Percentiles rank a stretch among this genome's conserved stretches.
Conservation (phyloP, 371 early-diverging fungal species). For the Apophysomyces ossiformis region DNA sequence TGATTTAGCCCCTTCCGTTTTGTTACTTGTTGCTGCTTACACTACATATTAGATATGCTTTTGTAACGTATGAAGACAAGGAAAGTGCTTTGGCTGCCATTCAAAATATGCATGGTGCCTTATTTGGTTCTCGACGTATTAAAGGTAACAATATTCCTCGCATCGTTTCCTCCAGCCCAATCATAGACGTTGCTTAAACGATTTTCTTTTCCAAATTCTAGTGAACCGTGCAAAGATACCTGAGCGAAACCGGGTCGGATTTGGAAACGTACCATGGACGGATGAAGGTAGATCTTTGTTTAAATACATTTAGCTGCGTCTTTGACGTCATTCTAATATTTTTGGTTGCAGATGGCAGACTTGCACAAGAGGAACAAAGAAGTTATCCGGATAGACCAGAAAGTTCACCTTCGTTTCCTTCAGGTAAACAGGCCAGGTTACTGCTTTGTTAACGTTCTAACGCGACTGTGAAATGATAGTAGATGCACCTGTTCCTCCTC, state of each 20-base stretch:
- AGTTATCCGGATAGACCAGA: conserved; percentile 22
- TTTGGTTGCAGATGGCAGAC: conserved; percentile 29
- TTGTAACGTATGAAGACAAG: conserved; percentile 55
- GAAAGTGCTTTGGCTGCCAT: conserved; percentile 53
- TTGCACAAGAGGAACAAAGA: conserved; percentile 39
- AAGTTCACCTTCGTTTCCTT: conserved; percentile 14
- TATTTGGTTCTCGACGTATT: conserved; percentile 51
- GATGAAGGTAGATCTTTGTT: conserved; percentile 45
- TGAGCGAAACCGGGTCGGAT: conserved; percentile 62
- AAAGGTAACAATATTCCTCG: conserved; percentile 35
- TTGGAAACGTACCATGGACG: conserved; percentile 66
- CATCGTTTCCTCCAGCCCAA: too few species aligned
- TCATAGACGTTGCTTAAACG: too few species aligned
- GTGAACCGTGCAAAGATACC: conserved; percentile 68
- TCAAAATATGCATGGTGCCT: conserved; percentile 54
- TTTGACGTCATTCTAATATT: background rate
- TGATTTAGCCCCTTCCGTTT: background rate
- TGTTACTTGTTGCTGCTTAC: background rate
- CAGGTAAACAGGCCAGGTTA: conserved; percentile 15
- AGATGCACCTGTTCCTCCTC: conserved; percentile 11
- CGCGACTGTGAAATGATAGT: background rate
- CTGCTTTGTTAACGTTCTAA: too few species aligned
- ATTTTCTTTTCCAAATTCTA: background rate
- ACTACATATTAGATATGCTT: conserved; percentile 48
- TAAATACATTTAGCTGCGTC: too few species aligned